These are phyloP conservation scores for Diaporthe velutina DNA, from an alignment of 2,329 filamentous ascomycete genomes.

Conservation along the genomic window DNA sequence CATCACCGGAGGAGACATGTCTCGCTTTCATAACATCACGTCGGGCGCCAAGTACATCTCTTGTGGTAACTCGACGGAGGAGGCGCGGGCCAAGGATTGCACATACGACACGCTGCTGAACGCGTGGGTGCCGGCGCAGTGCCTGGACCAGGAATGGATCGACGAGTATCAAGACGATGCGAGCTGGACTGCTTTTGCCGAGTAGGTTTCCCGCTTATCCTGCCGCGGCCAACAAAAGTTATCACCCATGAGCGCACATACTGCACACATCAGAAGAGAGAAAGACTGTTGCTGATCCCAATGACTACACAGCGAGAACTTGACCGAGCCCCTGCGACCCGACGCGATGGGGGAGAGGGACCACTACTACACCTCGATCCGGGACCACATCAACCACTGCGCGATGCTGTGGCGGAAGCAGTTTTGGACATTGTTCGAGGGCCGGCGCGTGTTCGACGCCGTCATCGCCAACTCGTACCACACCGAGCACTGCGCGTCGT, in stretches of 20 bases:
- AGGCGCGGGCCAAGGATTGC: constrained; percentile 38
- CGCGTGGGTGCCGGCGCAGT: constrained; percentile 37
- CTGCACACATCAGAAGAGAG: too few relatives aligned
- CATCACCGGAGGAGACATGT: neutral
- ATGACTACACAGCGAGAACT: constrained; percentile 28
- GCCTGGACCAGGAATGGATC: constrained; percentile 47
- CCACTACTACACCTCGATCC: constrained; percentile 44
- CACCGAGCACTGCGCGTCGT: constrained; percentile 47
- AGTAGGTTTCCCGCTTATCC: constrained; percentile 27
- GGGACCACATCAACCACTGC: constrained; percentile 47
- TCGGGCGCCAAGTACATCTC: constrained; percentile 21
- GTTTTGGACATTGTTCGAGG: constrained; percentile 44
- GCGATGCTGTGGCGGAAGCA: constrained; percentile 46
- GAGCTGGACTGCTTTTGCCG: constrained; percentile 43
- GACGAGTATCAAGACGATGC: constrained; percentile 45
- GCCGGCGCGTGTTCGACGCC: constrained; percentile 41
- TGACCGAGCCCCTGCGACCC: constrained; percentile 41
- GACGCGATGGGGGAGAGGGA: constrained; percentile 43
- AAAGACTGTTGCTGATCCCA: neutral
- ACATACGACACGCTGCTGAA: constrained; percentile 39
- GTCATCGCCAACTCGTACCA: constrained; percentile 44
- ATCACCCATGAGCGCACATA: neutral
- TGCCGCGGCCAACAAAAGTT: neutral
- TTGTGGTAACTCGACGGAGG: constrained; percentile 38
- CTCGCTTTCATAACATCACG: constrained; percentile 30